These are phyloP conservation scores for Amanita pseudoporphyria DNA, from an alignment of 768 basidiomycete species.

Conservation along the genomic window DNA sequence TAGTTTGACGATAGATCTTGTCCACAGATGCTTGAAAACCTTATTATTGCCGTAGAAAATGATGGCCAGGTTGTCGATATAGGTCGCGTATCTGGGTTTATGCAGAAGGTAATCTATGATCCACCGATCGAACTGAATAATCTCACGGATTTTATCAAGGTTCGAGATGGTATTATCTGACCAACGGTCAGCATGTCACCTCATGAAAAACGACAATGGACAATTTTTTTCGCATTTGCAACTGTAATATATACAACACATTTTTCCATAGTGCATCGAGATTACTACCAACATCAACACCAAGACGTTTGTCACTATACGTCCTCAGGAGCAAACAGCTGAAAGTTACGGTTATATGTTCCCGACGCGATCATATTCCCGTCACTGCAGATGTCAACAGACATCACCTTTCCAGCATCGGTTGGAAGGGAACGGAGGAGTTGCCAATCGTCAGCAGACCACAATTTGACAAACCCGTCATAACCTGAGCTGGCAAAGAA, in stretches of 20 bases:
- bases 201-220: slow-evolving; percentile 10
- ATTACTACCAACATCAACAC: neutral
- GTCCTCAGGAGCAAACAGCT: slow-evolving; percentile 78
- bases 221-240: slow-evolving; percentile 13
- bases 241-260: slow-evolving; percentile 22
- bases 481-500: slow-evolving; percentile 94
- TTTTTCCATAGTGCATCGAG: neutral
- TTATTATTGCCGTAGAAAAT: slow-evolving; percentile 83
- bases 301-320: neutral
- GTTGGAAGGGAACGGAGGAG: slow-evolving; percentile 80
- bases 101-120: slow-evolving; percentile 67
- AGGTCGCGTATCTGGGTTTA: slow-evolving; percentile 79
- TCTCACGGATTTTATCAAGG: slow-evolving; percentile 22
- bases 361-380: slow-evolving; percentile 81
- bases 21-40: slow-evolving; percentile 71
- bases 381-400: slow-evolving; percentile 82
- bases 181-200: slow-evolving; percentile 12
- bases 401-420: slow-evolving; percentile 98
- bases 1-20: slow-evolving; percentile 9
- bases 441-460: slow-evolving; percentile 99
- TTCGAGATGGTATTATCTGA: slow-evolving; percentile 49
- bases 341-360: slow-evolving; percentile 91
- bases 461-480: slow-evolving; percentile 90
- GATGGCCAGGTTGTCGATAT: slow-evolving; percentile 78
- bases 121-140: neutral